These are phyloP conservation scores for Alternaria sp. DNA, from an alignment of 2,329 filamentous ascomycete genomes.

Conservation along the genomic window DNA sequence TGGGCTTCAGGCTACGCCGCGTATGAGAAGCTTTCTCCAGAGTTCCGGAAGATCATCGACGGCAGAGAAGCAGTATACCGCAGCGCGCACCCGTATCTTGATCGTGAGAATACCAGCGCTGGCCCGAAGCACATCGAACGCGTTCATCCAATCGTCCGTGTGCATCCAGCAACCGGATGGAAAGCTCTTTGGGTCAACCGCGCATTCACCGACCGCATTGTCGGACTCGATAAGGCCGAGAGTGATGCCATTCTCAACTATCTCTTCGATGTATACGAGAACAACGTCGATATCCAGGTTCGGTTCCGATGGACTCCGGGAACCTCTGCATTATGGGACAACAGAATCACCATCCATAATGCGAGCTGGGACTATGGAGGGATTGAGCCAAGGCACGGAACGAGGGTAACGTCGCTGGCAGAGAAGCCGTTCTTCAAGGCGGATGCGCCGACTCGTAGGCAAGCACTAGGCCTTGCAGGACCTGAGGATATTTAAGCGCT, in stretches of 20 bases:
- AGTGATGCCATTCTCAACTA: slow-evolving; percentile 74
- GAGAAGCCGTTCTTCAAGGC: slow-evolving; percentile 76
- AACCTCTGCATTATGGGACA: slow-evolving; percentile 76
- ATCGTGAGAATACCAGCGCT: slow-evolving; percentile 67
- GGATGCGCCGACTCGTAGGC: slow-evolving; percentile 70
- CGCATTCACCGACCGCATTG: slow-evolving; percentile 72
- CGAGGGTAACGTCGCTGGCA: slow-evolving; percentile 73
- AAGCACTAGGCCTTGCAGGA: slow-evolving; percentile 71
- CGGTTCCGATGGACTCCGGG: slow-evolving; percentile 75
- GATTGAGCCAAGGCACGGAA: slow-evolving; percentile 73
- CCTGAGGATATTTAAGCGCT: slow-evolving; percentile 60
- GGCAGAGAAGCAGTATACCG: slow-evolving; percentile 69
- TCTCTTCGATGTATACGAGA: slow-evolving; percentile 73
- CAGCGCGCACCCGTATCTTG: slow-evolving; percentile 73
- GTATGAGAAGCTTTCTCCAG: slow-evolving; percentile 76
- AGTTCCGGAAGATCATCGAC: slow-evolving; percentile 75
- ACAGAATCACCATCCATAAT: slow-evolving; percentile 78
- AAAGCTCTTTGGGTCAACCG: slow-evolving; percentile 78
- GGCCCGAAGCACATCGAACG: slow-evolving; percentile 74
- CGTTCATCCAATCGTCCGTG: slow-evolving; percentile 72
- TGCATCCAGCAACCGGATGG: slow-evolving; percentile 78
- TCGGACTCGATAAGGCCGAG: slow-evolving; percentile 74
- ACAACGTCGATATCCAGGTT: slow-evolving; percentile 75
- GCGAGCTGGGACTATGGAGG: slow-evolving; percentile 78
- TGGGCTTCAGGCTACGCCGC: slow-evolving; percentile 75